Conservation (phyloP, 495 filamentous ascomycete species). For the Cetradonia linearis region DNA sequence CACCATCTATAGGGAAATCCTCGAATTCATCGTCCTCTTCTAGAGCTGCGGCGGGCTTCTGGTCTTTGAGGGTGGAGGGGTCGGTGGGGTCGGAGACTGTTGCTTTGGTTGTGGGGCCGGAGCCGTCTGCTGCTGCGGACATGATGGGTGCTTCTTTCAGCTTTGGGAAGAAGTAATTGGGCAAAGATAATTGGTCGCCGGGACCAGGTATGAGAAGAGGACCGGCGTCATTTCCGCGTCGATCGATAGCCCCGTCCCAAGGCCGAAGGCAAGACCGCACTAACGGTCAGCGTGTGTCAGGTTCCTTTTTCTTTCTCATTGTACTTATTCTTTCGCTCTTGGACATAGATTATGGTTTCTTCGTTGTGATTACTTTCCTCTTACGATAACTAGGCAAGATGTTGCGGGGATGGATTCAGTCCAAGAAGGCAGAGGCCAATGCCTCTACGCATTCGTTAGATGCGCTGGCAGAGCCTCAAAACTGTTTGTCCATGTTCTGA, state of each 20-base stretch:
- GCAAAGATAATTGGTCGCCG: background rate
- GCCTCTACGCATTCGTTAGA: constrained; percentile 49
- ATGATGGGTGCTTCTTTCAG: constrained; percentile 20
- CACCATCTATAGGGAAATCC: constrained; percentile 96
- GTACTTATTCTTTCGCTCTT: background rate
- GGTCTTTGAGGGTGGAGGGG: constrained; percentile 30
- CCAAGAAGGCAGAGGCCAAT: constrained; percentile 39
- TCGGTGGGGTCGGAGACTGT: constrained; percentile 33
- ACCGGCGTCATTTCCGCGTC: background rate
- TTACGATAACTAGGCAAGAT: constrained; percentile 27
- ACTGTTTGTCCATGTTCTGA: constrained; percentile 39
- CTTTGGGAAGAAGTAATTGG: background rate
- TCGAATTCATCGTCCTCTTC: constrained; percentile 99
- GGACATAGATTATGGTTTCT: background rate
- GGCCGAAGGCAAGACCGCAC: background rate
- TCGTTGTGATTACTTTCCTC: background rate
- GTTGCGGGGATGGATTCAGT: constrained; percentile 48
- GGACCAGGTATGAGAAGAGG: background rate
- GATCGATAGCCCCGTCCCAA: background rate
- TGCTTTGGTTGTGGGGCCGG: constrained; percentile 32
- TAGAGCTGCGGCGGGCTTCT: constrained; percentile 55
- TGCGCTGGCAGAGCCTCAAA: constrained; percentile 47
- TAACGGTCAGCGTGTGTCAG: background rate
- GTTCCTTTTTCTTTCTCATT: background rate
- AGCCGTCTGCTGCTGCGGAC: constrained; percentile 32